Evolutionary conservation across 495 filamentous ascomycete genomes (phyloP).

Genomic region (Aspergillus baeticus): DNA sequence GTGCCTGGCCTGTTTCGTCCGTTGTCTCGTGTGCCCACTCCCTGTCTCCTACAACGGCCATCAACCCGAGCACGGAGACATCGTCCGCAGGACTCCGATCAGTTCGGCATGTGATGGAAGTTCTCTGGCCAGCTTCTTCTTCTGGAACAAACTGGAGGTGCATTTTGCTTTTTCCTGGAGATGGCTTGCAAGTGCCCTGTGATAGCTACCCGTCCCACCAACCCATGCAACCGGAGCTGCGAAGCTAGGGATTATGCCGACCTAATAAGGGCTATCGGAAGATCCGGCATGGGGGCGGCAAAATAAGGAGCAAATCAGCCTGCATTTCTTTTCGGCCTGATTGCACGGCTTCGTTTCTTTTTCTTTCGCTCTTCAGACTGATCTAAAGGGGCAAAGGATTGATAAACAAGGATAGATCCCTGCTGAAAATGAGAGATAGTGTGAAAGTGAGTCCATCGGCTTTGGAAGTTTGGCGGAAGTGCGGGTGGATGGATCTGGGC

Average conservation of each 20-base stretch:
- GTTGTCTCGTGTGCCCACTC: not conserved
- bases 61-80: too few species aligned
- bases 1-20: not conserved
- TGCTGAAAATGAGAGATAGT: not conserved
- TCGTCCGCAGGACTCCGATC: too few species aligned
- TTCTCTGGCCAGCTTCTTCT: too few species aligned
- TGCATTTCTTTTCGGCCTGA: too few species aligned
- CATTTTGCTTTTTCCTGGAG: too few species aligned
- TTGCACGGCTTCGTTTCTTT: not conserved
- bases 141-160: too few species aligned
- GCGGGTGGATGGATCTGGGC: constrained; percentile 1
- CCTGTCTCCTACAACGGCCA: not conserved
- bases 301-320: not conserved
- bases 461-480: not conserved
- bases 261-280: constrained; percentile 6
- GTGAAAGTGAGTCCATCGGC: too few species aligned
- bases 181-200: not conserved
- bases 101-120: too few species aligned
- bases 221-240: not conserved
- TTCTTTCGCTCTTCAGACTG: not conserved
- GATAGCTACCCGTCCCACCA: constrained; percentile 1
- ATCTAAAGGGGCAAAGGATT: not conserved
- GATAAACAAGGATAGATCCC: not conserved
- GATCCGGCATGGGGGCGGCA: constrained; percentile 3
- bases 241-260: constrained; percentile 13